A percentile compares a stretch with the other conserved stretches of the same genome.
phyloP scores from a whole-genome alignment of 805 yeast species.

The Peterozyma xylosa region DNA sequence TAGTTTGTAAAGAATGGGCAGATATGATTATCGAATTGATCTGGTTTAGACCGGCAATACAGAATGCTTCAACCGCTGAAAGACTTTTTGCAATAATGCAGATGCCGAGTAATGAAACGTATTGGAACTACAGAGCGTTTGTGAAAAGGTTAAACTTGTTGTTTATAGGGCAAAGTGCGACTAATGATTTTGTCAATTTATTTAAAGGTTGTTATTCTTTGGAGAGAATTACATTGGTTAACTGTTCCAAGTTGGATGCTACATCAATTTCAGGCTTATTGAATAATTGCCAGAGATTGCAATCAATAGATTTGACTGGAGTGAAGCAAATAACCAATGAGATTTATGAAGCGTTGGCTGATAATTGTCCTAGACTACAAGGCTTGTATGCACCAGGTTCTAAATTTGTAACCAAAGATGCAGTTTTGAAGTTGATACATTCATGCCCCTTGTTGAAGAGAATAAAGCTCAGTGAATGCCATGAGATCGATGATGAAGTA shows the following conservation, averaged over 20 bases:
- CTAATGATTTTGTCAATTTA: constrained; percentile 52
- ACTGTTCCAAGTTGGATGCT: constrained; percentile 61
- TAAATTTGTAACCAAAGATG: constrained; percentile 55
- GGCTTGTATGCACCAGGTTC: constrained; percentile 90
- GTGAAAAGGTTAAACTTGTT: constrained; percentile 78
- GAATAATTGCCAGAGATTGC: constrained; percentile 59
- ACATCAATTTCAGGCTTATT: constrained; percentile 55
- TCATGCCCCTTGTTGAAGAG: constrained; percentile 74
- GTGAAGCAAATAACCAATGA: constrained; percentile 63
- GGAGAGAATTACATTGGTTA: constrained; percentile 81
- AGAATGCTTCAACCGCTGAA: constrained; percentile 37
- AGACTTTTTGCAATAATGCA: constrained; percentile 52
- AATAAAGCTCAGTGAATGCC: constrained; percentile 71
- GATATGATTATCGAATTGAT: constrained; percentile 67
- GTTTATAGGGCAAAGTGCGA: constrained; percentile 59
- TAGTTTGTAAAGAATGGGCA: constrained; percentile 80
- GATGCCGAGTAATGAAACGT: constrained; percentile 36
- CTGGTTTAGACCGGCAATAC: constrained; percentile 83
- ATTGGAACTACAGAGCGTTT: constrained; percentile 60
- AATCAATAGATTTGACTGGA: constrained; percentile 83
- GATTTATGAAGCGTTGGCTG: constrained; percentile 60
- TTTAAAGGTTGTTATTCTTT: constrained; percentile 67
- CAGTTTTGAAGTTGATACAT: constrained; percentile 49
- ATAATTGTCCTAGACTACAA: constrained; percentile 68
- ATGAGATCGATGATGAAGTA: constrained; percentile 55